Base-by-base conservation (phyloP, 805 yeast genomes). In the Yamadazyma phyllophila region DNA sequence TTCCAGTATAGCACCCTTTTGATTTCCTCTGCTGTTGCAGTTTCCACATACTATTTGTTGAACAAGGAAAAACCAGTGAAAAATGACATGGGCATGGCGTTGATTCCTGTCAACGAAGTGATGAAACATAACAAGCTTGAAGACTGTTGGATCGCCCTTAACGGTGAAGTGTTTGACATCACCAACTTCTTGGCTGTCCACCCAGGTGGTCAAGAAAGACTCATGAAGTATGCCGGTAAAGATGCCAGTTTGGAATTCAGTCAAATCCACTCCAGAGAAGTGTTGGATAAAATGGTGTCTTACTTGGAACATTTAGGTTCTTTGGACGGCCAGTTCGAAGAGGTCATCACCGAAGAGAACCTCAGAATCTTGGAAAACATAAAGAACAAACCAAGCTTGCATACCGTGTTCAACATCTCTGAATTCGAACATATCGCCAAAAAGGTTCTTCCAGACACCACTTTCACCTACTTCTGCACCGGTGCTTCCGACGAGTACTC, bases 401-500 rank as follows among this genome's bases (percentile, higher is more conserved):
- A 37, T 11, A 31, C 34, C 2, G 57, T 71, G 5, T 66, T 61
- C 53, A 69, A 62, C 43, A 24, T 53, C 57, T 26, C 36, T 12
- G 77, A 73, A 42, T 73, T 73, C 41, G 77, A 73, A 50, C 55
- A 52, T 27, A 56, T 70, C 15, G 75, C 77, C 7, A 58, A 58
- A 37, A 47, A 63, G 35, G 57, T 59, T 6, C 52, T 72, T 17
- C 60, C 72, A 3, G 49, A 44, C 3, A 47, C 54, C 2, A 67
- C 72, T 0, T 72, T 65, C 60, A 59, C 62, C 12, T 78, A 47
- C 41, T 50, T 38, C 30, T 13, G 43, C 12, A 78, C 88, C 31
- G 97, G 90, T 11, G 77, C 96, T 3, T 96, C 88, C 61, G 97
- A 90, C 62, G 96, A 90, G 66, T 78, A 88, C 54, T 76, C 96